A percentile compares a stretch with the other conserved stretches of the same genome.
Conservation (phyloP, 148 eudicot species). For the Rhododendron simsii region DNA sequence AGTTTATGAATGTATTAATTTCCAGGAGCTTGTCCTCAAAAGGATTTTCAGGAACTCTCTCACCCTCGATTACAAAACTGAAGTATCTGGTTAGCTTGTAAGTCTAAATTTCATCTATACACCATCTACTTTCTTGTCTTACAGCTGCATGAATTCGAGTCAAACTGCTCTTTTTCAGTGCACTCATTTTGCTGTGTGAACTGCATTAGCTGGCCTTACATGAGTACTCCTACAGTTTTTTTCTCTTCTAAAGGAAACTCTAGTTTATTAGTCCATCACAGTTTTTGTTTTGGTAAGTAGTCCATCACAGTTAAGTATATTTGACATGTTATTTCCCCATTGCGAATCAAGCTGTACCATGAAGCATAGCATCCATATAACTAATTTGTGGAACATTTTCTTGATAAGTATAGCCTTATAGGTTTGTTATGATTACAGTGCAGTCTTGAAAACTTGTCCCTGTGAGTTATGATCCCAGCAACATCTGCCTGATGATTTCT, state of each 20-base stretch:
- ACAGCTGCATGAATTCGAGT: neutral
- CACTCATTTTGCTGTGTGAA: neutral
- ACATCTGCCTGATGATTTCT: neutral
- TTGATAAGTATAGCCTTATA: neutral
- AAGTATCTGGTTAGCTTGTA: slow-evolving; percentile 76
- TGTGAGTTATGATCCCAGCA: neutral
- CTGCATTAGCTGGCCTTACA: neutral
- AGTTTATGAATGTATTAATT: neutral
- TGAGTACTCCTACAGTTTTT: neutral
- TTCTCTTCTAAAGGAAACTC: neutral
- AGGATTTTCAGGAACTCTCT: slow-evolving; percentile 82
- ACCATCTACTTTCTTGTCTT: neutral
- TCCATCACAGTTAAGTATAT: neutral
- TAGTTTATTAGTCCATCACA: neutral
- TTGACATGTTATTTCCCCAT: neutral
- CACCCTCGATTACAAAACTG: slow-evolving; percentile 66
- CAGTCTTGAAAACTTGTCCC: neutral
- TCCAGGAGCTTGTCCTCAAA: slow-evolving; percentile 72
- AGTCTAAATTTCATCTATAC: slow-evolving; percentile 21
- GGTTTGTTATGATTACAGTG: neutral
- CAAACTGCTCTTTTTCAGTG: neutral
- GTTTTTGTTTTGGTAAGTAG: too few relatives aligned
- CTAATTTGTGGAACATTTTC: neutral
- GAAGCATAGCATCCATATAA: neutral
- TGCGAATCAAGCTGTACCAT: neutral